Evolutionary conservation across 139 green algal genomes (phyloP), one percentile per base, ranked within the genome.

Genomic region (Chlamydomonas incerta): DNA sequence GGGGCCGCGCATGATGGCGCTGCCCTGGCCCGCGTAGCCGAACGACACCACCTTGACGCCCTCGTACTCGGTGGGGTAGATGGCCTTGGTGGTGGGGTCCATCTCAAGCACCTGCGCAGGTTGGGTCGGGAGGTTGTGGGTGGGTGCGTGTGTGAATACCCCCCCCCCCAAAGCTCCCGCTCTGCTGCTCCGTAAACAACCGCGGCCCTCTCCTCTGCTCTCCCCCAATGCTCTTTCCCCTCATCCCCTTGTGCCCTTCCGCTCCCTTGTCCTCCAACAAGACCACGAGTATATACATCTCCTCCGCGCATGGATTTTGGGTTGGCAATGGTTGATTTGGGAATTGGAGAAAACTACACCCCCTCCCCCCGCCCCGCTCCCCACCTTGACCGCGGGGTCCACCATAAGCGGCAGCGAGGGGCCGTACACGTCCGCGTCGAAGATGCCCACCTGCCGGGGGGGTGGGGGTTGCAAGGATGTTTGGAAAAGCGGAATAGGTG

Each of bases 351-450:
- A n/a, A n/a, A n/a, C n/a, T n/a, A n/a, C n/a, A n/a, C n/a, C n/a
- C n/a, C n/a, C n/a, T n/a, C n/a, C n/a, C 41, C 34, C 35, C 4
- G 13, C 60, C 58, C 26, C 29, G 0, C 17, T 0, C 1, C 83
- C 28, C 62, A 86, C 86, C 74, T 94, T 90, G 31, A 95, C 96
- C 23, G 97, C 93, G 0, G 97, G 97, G 46, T 86, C 93, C 47
- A 99, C 94, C 98, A 99, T 99, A 34, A 95, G 98, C 11, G 98
- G 98, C 81, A 99, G 91, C 83, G 89, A 96, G 79, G 98, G 98
- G 34, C 98, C 98, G 87, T 99, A 99, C 47, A 99, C 93, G 89
- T 99, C 98, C 13, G 98, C 98, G 76, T 99, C 98, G 80, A 99
- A 98, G 67, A 99, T 98, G 81, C 97, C 98, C 33, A 96, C 96